These are phyloP conservation scores for Graphilbum sp. DNA, from an alignment of 2,329 filamentous ascomycete species.

Conservation along the genomic window DNA sequence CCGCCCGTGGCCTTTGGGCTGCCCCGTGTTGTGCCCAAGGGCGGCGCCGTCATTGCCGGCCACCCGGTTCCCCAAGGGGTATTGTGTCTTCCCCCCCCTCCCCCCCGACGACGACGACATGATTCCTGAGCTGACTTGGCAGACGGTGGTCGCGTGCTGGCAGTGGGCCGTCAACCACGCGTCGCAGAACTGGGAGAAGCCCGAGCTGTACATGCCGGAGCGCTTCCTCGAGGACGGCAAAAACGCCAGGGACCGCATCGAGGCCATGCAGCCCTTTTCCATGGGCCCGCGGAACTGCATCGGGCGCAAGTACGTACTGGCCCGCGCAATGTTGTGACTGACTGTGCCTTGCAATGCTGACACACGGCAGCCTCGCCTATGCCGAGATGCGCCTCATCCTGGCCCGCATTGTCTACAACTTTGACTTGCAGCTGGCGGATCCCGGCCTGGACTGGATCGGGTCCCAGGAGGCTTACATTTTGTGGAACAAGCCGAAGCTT, in stretches of 20 bases:
- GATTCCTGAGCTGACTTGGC: too few species aligned
- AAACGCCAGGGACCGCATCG: slow-evolving; percentile 23
- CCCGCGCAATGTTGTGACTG: too few species aligned
- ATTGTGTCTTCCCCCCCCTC: too few species aligned
- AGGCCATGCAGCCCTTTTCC: slow-evolving; percentile 17
- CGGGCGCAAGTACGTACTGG: slow-evolving; percentile 5
- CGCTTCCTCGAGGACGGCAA: slow-evolving; percentile 17
- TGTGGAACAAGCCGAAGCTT: slow-evolving; percentile 10
- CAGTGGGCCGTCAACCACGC: slow-evolving; percentile 17
- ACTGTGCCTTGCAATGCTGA: background rate
- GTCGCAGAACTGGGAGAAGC: slow-evolving; percentile 21
- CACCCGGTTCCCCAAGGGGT: slow-evolving; percentile 18
- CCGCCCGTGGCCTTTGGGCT: slow-evolving; percentile 8
- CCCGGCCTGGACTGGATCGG: slow-evolving; percentile 7
- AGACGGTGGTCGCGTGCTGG: slow-evolving; percentile 3
- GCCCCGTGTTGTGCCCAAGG: slow-evolving; percentile 6
- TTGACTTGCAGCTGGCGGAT: slow-evolving; percentile 13
- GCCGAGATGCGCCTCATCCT: slow-evolving; percentile 12
- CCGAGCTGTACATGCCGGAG: slow-evolving; percentile 12
- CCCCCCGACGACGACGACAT: too few species aligned
- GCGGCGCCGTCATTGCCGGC: slow-evolving; percentile 16
- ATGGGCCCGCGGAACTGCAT: slow-evolving; percentile 8
- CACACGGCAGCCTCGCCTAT: slow-evolving; percentile 8
- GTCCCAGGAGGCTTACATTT: slow-evolving; percentile 8
- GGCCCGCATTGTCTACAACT: slow-evolving; percentile 10